A percentile compares a stretch with the other conserved stretches of the same genome.
phyloP scores from a whole-genome alignment of 208 protist genomes.

The Paratrypanosoma confusum region DNA sequence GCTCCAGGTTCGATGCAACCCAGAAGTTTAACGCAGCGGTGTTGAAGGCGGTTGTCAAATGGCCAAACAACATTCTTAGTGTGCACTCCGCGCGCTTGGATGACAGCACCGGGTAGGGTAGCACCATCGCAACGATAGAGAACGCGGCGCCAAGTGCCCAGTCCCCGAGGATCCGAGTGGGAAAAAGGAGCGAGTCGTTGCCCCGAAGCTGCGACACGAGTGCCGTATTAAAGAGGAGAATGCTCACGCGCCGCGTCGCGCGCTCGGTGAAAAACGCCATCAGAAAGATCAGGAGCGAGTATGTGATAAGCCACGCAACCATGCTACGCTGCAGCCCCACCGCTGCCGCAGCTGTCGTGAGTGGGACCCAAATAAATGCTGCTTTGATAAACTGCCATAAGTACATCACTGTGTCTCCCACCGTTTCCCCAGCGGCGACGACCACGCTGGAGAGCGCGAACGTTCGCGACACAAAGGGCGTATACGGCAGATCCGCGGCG shows the following conservation, averaged over 20 bases:
- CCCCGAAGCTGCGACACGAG: conserved; percentile 34
- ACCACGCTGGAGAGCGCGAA: conserved; percentile 51
- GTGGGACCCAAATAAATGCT: conserved; percentile 62
- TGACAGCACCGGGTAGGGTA: conserved; percentile 75
- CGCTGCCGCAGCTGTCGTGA: conserved; percentile 53
- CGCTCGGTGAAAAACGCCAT: conserved; percentile 68
- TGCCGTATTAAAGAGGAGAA: conserved; percentile 79
- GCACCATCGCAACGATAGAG: conserved; percentile 50
- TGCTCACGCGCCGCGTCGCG: conserved; percentile 57
- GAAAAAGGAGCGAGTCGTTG: conserved; percentile 26
- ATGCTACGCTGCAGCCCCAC: conserved; percentile 51
- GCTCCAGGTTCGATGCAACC: conserved; percentile 69
- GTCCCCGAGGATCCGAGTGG: conserved; percentile 75
- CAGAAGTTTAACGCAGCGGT: conserved; percentile 77
- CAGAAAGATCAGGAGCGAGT: conserved; percentile 63
- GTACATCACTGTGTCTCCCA: conserved; percentile 66
- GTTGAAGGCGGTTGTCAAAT: conserved; percentile 55
- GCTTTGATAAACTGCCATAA: conserved; percentile 62
- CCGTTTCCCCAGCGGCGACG: conserved; percentile 48
- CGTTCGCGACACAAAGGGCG: conserved; percentile 55
- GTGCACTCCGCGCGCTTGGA: conserved; percentile 39
- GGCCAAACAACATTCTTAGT: conserved; percentile 36
- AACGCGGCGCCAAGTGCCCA: conserved; percentile 74
- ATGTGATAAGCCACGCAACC: conserved; percentile 57
- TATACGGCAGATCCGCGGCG: conserved; percentile 25